Base-by-base conservation (phyloP, 176 grass and related monocot species). In the Oryza nivara region DNA sequence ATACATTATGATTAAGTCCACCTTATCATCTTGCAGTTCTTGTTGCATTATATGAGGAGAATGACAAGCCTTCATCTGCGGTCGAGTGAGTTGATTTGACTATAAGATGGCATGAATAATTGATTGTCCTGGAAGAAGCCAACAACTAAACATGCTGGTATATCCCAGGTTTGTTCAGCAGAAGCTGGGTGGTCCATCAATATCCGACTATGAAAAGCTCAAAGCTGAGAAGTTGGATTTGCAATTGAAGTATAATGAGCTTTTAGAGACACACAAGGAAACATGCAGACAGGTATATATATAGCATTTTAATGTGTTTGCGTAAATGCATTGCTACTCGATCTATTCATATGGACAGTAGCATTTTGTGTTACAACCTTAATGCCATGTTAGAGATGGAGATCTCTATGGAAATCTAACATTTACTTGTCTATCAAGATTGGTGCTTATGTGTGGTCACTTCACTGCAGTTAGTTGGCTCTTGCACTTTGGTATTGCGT, bases 181-280 rank as follows among this genome's bases (percentile, higher is more conserved):
- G 30, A 98, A 95, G 76, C 65, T 98, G 75, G 96, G 96, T 13
- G 96, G 96, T 7, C 96, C 93, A 54, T 98, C 91, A 6, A 80
- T 95, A 76, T 93, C 91, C 3, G 91, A 94, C 19, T 94, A 93
- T 89, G 93, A 98, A 90, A 98, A 92, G 51, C 85, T 98, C 72
- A 88, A 94, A 79, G 93, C 96, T 71, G 93, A 98, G 81, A 98
- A 94, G 56, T 80, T 95, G 70, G 96, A 95, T 72, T 70, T 98
- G 83, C 91, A 98, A n/a, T 79, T 92, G 77, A 95, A 95, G 89
- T 95, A 95, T 79, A 87, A 95, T 79, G 88, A 95, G 48, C 96
- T 98, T 76, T 46, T 94, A 34, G 86, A 80, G 43, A 83, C 77
- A 67, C 96, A 98, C 48, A 90, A 80, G 86, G 91, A 94, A 72